Evolutionary conservation across 169 alveolate genomes (phyloP).

Genomic region (Plasmodium vivax): DNA sequence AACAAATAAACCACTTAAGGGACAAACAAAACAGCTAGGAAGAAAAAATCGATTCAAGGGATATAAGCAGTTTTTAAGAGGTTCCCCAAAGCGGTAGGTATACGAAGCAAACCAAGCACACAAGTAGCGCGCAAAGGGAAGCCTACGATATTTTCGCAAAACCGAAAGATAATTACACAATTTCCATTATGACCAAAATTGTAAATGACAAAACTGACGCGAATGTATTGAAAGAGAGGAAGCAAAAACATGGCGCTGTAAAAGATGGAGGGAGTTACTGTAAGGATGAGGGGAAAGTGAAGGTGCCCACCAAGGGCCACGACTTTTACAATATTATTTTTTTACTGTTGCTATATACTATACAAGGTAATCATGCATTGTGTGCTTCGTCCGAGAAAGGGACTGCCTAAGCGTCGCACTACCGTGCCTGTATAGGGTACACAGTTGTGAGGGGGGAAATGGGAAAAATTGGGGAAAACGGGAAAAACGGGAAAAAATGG

Average conservation of each 20-base stretch:
- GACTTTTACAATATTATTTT: slow-evolving; percentile 76
- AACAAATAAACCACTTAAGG: not conserved
- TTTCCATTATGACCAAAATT: slow-evolving; percentile 43
- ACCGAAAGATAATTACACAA: not conserved
- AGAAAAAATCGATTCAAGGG: not conserved
- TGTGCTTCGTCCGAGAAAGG: not conserved
- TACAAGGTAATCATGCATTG: slow-evolving; percentile 39
- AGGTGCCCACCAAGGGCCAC: not conserved
- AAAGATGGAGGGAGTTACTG: slow-evolving; percentile 22
- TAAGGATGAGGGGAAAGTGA: slow-evolving; percentile 7
- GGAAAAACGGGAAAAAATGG: not conserved
- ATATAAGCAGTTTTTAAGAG: not conserved
- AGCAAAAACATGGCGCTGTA: not conserved
- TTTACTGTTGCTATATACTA: slow-evolving; percentile 51
- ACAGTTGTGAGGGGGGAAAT: not conserved
- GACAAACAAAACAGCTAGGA: not conserved
- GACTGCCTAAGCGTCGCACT: not conserved
- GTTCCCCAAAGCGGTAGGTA: not conserved
- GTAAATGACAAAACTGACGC: slow-evolving; percentile 17
- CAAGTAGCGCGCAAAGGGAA: not conserved
- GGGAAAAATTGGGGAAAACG: not conserved
- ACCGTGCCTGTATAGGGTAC: not conserved
- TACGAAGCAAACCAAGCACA: slow-evolving; percentile 2
- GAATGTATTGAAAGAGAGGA: slow-evolving; percentile 21
- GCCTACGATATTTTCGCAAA: not conserved